Evolutionary conservation across 805 yeast genomes (phyloP).

Genomic region (Saturnispora gosingensis): DNA sequence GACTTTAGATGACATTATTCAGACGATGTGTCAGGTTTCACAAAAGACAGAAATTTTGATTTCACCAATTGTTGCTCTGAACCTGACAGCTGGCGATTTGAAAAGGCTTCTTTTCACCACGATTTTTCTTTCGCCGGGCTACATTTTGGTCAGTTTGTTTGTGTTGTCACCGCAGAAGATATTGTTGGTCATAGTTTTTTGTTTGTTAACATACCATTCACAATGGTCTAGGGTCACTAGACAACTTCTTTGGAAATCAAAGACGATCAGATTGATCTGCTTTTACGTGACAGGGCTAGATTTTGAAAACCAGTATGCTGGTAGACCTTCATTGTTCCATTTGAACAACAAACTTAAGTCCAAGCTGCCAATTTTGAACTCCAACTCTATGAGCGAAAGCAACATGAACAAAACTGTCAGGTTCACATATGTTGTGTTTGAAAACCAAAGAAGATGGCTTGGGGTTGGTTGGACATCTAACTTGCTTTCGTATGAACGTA

Average conservation of each 20-base stretch:
- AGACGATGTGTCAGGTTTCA: conserved; percentile 63
- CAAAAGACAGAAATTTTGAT: conserved; percentile 69
- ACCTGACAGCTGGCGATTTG: conserved; percentile 70
- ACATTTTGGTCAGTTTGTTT: conserved; percentile 59
- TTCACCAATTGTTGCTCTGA: conserved; percentile 67
- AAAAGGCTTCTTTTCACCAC: conserved; percentile 76
- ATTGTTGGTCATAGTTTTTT: conserved; percentile 48
- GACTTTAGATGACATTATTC: conserved; percentile 79
- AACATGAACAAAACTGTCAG: conserved; percentile 40
- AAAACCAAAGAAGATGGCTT: conserved; percentile 93
- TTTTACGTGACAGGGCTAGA: conserved; percentile 86
- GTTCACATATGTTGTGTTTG: conserved; percentile 87
- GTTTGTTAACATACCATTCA: conserved; percentile 76
- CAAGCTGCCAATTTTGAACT: conserved; percentile 5
- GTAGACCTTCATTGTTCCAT: conserved; percentile 35
- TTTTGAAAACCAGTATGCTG: conserved; percentile 34
- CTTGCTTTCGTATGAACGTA: conserved; percentile 82
- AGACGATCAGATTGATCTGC: conserved; percentile 55
- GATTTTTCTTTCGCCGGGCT: conserved; percentile 75
- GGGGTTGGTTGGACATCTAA: conserved; percentile 98
- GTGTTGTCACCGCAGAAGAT: conserved; percentile 63
- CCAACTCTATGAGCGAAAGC: conserved; percentile 10
- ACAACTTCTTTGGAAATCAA: conserved; percentile 75
- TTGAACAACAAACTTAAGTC: conserved; percentile 37
- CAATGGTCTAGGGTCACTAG: conserved; percentile 77